A percentile compares a stretch with the other conserved stretches of the same genome.
phyloP scores from a whole-genome alignment of 441 rosid genomes.

The Aleurites moluccanus region DNA sequence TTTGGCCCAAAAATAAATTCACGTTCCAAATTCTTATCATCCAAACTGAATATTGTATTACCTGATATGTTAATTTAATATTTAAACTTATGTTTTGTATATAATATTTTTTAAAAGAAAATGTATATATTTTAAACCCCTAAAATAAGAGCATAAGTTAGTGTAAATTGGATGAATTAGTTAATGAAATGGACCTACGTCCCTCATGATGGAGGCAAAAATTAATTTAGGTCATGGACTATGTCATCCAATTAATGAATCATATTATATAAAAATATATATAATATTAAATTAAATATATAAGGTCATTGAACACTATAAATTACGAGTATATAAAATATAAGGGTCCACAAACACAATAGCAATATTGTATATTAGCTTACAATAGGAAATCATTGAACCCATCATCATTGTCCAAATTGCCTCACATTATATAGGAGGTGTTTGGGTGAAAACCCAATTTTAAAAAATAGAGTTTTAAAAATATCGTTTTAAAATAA shows the following conservation, averaged over 20 bases:
- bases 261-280: not conserved
- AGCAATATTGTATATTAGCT: not conserved
- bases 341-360: constrained; percentile 18
- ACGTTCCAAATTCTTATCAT: too few relatives aligned
- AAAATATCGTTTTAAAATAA: too few relatives aligned
- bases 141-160: not conserved
- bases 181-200: constrained; percentile 25
- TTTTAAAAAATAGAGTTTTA: too few relatives aligned
- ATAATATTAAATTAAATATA: not conserved
- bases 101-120: too few relatives aligned
- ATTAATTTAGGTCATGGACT: constrained; percentile 18
- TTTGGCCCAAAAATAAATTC: too few relatives aligned
- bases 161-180: not conserved
- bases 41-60: too few relatives aligned
- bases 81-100: too few relatives aligned
- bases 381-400: constrained; percentile 12
- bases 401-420: constrained; percentile 15
- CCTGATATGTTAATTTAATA: too few relatives aligned
- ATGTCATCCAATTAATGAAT: not conserved
- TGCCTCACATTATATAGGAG: constrained; percentile 10
- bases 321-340: not conserved
- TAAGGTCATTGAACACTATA: not conserved
- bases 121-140: too few relatives aligned
- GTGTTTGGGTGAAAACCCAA: too few relatives aligned
- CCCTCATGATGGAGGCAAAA: constrained; percentile 16